Conservation (phyloP, 805 yeast genomes). For the Vanderwaltozyma verrucispora region DNA sequence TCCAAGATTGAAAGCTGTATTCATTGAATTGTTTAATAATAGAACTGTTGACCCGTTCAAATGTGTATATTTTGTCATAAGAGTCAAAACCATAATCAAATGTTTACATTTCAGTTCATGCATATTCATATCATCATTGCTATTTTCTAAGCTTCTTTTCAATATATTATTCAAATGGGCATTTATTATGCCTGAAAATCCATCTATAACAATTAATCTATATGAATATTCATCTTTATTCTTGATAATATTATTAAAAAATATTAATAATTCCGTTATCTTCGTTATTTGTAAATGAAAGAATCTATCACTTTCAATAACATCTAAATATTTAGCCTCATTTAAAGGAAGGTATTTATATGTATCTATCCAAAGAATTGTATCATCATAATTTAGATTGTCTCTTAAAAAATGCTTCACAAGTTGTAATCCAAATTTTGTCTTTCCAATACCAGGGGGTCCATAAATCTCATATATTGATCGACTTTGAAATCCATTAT, state of each 20-base stretch:
- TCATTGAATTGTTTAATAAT: slow-evolving; percentile 25
- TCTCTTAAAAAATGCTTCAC: slow-evolving; percentile 4
- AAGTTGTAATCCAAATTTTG: slow-evolving; percentile 17
- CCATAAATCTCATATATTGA: slow-evolving; percentile 27
- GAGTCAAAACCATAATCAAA: slow-evolving; percentile 17
- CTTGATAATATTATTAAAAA: slow-evolving; percentile 12
- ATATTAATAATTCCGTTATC: slow-evolving; percentile 19
- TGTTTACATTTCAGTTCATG: slow-evolving; percentile 24
- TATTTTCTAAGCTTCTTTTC: slow-evolving; percentile 1
- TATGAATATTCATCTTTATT: slow-evolving; percentile 4
- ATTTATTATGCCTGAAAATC: slow-evolving; percentile 23
- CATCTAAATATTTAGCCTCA: not conserved
- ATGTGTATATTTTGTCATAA: slow-evolving; percentile 22
- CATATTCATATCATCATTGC: slow-evolving; percentile 4
- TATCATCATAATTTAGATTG: slow-evolving; percentile 6
- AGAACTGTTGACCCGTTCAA: slow-evolving; percentile 14
- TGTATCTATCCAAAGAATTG: slow-evolving; percentile 24
- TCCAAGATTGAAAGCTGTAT: slow-evolving; percentile 16
- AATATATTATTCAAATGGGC: slow-evolving; percentile 13
- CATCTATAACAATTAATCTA: slow-evolving; percentile 21
- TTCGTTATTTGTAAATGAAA: slow-evolving; percentile 11
- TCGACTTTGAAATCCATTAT: slow-evolving; percentile 20
- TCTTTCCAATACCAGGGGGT: slow-evolving; percentile 27
- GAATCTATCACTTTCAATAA: not conserved
- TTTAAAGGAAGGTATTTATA: slow-evolving; percentile 8